Conservation (phyloP, 495 filamentous ascomycete species). For the Aspergillus asperescens region DNA sequence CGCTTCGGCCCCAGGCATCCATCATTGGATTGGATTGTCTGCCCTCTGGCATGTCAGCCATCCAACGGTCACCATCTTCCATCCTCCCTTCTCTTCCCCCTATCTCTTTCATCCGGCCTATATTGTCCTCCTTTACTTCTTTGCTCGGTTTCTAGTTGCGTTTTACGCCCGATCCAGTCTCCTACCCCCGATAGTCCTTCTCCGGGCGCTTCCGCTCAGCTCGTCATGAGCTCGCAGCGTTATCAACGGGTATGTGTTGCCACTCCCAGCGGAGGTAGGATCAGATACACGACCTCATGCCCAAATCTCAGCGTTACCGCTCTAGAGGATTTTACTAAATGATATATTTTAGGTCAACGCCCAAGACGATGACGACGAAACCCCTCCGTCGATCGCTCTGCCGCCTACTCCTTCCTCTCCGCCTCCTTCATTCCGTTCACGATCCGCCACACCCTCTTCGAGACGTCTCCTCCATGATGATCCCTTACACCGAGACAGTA, state of each 20-base stretch:
- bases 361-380: slow-evolving; percentile 49
- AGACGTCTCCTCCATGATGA: slow-evolving; percentile 51
- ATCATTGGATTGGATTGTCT: background rate
- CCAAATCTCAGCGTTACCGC: background rate
- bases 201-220: slow-evolving; percentile 27
- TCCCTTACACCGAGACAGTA: slow-evolving; percentile 45
- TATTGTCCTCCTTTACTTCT: slow-evolving; percentile 9
- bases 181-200: slow-evolving; percentile 6
- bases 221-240: slow-evolving; percentile 70
- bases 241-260: slow-evolving; percentile 71
- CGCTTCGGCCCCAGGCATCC: slow-evolving; percentile 10
- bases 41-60: slow-evolving; percentile 7
- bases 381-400: slow-evolving; percentile 36
- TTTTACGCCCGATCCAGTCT: background rate
- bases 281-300: background rate
- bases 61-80: slow-evolving; percentile 21
- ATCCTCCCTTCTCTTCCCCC: slow-evolving; percentile 19
- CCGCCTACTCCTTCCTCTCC: slow-evolving; percentile 70
- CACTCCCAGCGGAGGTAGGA: background rate
- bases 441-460: slow-evolving; percentile 65
- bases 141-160: background rate
- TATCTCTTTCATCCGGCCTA: slow-evolving; percentile 21
- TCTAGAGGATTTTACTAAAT: slow-evolving; percentile 11
- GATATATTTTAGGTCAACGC: slow-evolving; percentile 44
- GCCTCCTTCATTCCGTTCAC: slow-evolving; percentile 89